Conservation (phyloP, 306 rosid species). For the Sphenostylis stenocarpa region DNA sequence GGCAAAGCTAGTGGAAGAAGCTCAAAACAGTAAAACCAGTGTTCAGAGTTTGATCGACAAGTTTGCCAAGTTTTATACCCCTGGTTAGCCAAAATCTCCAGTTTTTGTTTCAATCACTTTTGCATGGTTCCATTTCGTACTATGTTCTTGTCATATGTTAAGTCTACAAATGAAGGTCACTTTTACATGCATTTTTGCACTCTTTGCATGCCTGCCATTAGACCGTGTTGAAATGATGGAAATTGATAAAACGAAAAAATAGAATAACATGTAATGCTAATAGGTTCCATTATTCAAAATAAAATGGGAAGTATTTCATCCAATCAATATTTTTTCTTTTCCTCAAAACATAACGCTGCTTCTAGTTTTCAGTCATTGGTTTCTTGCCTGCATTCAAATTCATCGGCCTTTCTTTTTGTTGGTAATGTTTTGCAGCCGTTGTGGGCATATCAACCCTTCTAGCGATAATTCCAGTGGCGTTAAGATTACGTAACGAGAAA, state of each 20-base stretch:
- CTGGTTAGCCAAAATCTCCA: conserved; percentile 53
- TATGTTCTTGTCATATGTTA: neutral
- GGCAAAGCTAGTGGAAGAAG: conserved; percentile 96
- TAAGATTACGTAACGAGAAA: conserved; percentile 47
- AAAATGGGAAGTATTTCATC: no score
- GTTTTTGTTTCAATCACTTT: neutral
- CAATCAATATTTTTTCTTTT: no score
- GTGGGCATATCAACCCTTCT: conserved; percentile 53
- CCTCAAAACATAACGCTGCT: no score
- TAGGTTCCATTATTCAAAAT: no score
- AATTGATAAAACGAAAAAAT: no score
- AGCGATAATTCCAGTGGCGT: conserved; percentile 59
- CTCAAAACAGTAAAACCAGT: conserved; percentile 80
- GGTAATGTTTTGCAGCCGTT: conserved; percentile 59
- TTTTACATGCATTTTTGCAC: neutral
- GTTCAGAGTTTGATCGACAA: conserved; percentile 82
- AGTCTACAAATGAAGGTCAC: neutral
- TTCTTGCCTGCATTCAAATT: neutral
- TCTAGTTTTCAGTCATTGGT: neutral
- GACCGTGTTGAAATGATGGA: no score
- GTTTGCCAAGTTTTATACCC: conserved; percentile 85
- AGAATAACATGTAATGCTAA: no score
- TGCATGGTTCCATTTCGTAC: neutral
- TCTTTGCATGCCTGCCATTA: no score
- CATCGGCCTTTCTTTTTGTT: conserved; percentile 23